phyloP scores from a whole-genome alignment of 2,329 filamentous ascomycete genomes.

The Sordariomycetes sp. region DNA sequence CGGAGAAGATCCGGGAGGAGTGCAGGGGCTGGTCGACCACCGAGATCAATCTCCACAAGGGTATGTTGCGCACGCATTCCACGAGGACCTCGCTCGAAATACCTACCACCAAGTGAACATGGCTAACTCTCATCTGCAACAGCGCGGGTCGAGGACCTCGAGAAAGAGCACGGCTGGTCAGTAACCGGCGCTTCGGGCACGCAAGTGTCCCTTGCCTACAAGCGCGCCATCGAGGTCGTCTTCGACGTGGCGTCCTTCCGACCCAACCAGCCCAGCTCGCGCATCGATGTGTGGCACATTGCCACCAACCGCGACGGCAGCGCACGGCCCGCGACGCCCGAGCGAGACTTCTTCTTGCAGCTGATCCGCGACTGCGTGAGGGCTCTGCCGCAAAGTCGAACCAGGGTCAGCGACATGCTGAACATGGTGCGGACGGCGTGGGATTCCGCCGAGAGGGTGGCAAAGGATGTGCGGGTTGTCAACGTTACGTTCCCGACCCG shows the following conservation, averaged over 20 bases:
- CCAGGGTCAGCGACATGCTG: conserved; percentile 47
- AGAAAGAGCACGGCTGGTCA: conserved; percentile 59
- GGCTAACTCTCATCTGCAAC: conserved; percentile 3
- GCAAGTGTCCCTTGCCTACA: conserved; percentile 63
- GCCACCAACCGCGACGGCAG: conserved; percentile 44
- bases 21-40: conserved; percentile 79
- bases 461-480: conserved; percentile 50
- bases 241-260: conserved; percentile 58
- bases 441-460: conserved; percentile 51
- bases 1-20: conserved; percentile 75
- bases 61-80: conserved; percentile 28
- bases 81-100: neutral
- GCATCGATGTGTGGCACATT: conserved; percentile 62
- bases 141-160: conserved; percentile 57
- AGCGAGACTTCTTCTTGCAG: conserved; percentile 67
- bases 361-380: conserved; percentile 60
- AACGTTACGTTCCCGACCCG: conserved; percentile 54
- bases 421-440: conserved; percentile 50
- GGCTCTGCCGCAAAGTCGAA: conserved; percentile 46
- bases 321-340: conserved; percentile 45
- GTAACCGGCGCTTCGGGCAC: conserved; percentile 54
- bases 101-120: neutral
- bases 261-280: conserved; percentile 30
- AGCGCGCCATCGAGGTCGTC: conserved; percentile 60
- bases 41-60: conserved; percentile 72